Percentiles rank a stretch among this genome's conserved stretches.
phyloP scores from a whole-genome alignment of 2,329 filamentous ascomycete genomes.

The Colletotrichum coccodes region DNA sequence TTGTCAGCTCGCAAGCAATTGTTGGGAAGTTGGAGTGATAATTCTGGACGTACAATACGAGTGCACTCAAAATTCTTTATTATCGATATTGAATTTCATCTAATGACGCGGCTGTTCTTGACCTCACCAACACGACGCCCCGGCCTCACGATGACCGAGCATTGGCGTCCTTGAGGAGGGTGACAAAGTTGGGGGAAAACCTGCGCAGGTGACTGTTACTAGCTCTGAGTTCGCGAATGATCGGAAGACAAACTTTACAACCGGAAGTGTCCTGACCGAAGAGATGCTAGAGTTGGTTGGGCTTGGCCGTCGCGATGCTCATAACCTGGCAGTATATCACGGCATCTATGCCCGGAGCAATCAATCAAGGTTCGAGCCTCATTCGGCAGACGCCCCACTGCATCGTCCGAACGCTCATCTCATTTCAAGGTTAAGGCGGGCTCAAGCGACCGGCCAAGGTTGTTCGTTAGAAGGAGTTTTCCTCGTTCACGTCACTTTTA shows the following conservation, averaged over 20 bases:
- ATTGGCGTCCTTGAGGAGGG: background rate
- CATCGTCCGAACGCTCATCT: background rate
- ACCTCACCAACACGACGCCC: background rate
- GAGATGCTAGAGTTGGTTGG: background rate
- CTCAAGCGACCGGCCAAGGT: background rate
- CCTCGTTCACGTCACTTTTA: background rate
- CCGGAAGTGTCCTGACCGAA: background rate
- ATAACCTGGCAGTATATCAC: background rate
- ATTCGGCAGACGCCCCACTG: background rate
- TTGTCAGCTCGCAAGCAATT: background rate
- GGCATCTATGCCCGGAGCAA: background rate
- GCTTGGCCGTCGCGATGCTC: too few species aligned
- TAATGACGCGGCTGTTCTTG: background rate
- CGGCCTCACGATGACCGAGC: background rate
- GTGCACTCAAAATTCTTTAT: background rate
- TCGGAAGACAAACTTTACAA: too few species aligned
- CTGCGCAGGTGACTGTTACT: background rate
- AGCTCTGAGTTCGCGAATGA: background rate
- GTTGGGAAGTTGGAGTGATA: background rate
- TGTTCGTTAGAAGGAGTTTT: background rate
- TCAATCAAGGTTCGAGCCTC: background rate
- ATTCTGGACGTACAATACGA: conserved; percentile 4
- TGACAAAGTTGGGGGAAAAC: background rate
- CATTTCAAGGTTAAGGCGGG: background rate
- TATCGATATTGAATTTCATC: background rate